These are phyloP conservation scores for Teratosphaeria destructans DNA, from an alignment of 2,329 filamentous ascomycete species.

Conservation along the genomic window DNA sequence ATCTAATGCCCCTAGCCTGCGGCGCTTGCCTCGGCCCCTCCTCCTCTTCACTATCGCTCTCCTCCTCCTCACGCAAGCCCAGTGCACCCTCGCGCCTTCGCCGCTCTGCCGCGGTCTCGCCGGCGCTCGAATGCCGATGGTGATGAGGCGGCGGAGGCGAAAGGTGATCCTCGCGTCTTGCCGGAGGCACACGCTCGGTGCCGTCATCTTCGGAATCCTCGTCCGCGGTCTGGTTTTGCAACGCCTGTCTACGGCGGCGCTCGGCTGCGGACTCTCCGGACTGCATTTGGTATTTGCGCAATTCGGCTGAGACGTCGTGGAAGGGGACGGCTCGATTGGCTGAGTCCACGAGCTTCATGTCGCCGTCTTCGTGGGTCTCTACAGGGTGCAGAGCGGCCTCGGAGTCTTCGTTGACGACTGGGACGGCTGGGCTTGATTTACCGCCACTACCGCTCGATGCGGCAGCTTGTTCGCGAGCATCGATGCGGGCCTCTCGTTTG, in stretches of 20 bases:
- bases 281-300: slow-evolving; percentile 10
- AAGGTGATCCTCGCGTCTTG: neutral
- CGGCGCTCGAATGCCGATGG: slow-evolving; percentile 18
- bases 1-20: slow-evolving; percentile 14
- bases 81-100: slow-evolving; percentile 64
- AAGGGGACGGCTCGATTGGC: slow-evolving; percentile 38
- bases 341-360: slow-evolving; percentile 35
- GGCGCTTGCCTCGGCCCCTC: slow-evolving; percentile 8
- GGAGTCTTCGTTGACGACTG: slow-evolving; percentile 12
- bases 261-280: slow-evolving; percentile 28
- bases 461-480: slow-evolving; percentile 26
- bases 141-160: slow-evolving; percentile 5
- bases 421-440: slow-evolving; percentile 6
- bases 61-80: slow-evolving; percentile 41
- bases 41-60: slow-evolving; percentile 44
- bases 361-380: slow-evolving; percentile 30
- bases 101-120: slow-evolving; percentile 65
- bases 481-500: slow-evolving; percentile 36
- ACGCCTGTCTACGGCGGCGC: slow-evolving; percentile 32
- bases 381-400: slow-evolving; percentile 24
- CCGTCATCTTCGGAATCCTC: slow-evolving; percentile 29
- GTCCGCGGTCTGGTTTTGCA: slow-evolving; percentile 12
- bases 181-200: slow-evolving; percentile 27
- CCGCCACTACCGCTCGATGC: slow-evolving; percentile 4
- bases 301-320: slow-evolving; percentile 31